phyloP scores from a whole-genome alignment of 176 grass and related monocot genomes.

The Tillandsia leiboldiana region DNA sequence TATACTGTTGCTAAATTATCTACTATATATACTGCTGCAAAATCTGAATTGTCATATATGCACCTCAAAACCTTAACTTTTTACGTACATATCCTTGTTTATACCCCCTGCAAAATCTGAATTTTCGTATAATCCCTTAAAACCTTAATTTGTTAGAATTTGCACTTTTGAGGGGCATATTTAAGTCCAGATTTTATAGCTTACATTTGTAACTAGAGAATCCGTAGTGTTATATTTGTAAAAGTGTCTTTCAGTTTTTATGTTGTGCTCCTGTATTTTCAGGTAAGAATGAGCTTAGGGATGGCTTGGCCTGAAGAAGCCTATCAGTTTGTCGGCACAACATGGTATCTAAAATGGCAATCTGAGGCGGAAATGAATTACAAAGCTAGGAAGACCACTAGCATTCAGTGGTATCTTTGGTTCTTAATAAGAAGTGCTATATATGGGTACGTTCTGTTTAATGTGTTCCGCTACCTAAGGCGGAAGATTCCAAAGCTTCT shows the following conservation, averaged over 20 bases:
- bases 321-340: slow-evolving; percentile 14
- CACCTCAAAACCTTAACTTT: too few species aligned
- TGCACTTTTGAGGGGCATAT: too few species aligned
- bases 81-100: too few species aligned
- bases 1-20: neutral
- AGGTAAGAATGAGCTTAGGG: slow-evolving; percentile 27
- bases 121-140: too few species aligned
- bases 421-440: slow-evolving; percentile 20
- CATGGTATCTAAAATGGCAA: slow-evolving; percentile 35
- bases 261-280: neutral
- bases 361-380: slow-evolving; percentile 18
- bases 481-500: slow-evolving; percentile 19
- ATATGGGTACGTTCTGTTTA: slow-evolving; percentile 22
- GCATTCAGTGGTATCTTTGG: slow-evolving; percentile 21
- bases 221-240: too few species aligned
- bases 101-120: too few species aligned
- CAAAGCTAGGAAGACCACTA: slow-evolving; percentile 1
- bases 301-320: slow-evolving; percentile 34
- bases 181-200: too few species aligned
- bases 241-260: neutral
- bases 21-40: too few species aligned
- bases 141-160: too few species aligned
- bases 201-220: too few species aligned
- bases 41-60: too few species aligned
- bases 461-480: slow-evolving; percentile 7